Evolutionary conservation across 495 filamentous ascomycete species (phyloP), one percentile per base, ranked within the genome.

Genomic region (Neurospora cerealis): DNA sequence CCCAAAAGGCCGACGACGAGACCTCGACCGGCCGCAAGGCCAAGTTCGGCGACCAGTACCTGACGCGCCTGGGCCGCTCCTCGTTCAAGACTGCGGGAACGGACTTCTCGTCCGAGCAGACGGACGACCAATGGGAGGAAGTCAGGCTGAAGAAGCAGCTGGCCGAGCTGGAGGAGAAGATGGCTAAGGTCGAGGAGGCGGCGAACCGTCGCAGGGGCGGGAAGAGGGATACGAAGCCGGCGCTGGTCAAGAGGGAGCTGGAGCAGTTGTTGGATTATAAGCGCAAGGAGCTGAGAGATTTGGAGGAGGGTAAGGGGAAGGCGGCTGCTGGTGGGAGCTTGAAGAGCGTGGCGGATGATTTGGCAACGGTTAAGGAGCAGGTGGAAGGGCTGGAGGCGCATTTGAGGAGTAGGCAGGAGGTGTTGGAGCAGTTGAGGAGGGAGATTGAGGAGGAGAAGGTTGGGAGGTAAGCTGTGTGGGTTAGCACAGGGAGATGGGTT

Each of bases 21-120:
- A 97, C 94, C 3, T 79, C 83, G 5, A 93, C 91, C n/a, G 93
- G 93, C 46, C 89, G 91, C 77, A 99, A 98, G 82, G 90, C 94
- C 75, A 97, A 95, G 81, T 99, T 99, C 81, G 96, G 96, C 71
- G 95, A 98, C 81, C 93, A 96, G 54, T 99, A 99, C 83, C 90
- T 99, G 66, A 93, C 91, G 75, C 91, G 96, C 37, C 85, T 99
- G 44, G 96, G 96, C 24, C 82, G 85, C 71, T 88, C 93, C 70
- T 93, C 92, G 38, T 93, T 93, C 76, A 92, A 94, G 79, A 87
- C 88, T 15, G 85, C 85, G 28, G 96, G 89, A 70, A 99, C 96
- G 3, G 94, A 98, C 82, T 98, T 98, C 83, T 76, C 77, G 21
- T 11, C 72, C 15, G 91, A 91, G 10, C 91, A 93, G 71, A 88